These are phyloP conservation scores for Talaromyces wortmannii DNA, from an alignment of 495 filamentous ascomycete species.

Conservation along the genomic window DNA sequence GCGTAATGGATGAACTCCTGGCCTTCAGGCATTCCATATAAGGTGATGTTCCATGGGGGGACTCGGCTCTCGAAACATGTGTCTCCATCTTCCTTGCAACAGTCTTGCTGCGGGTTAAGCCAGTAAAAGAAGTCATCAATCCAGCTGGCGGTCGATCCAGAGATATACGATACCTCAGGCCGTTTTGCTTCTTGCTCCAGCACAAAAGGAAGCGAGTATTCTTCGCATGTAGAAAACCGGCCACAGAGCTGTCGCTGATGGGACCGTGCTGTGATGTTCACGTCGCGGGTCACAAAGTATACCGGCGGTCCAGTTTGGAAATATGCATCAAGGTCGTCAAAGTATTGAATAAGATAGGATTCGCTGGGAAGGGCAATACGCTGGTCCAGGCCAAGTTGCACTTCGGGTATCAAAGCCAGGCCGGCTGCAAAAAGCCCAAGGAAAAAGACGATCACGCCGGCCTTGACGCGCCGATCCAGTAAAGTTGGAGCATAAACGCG, in stretches of 20 bases:
- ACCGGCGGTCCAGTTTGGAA: constrained; percentile 89
- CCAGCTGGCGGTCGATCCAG: constrained; percentile 92
- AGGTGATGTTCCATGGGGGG: constrained; percentile 79
- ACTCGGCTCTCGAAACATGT: constrained; percentile 71
- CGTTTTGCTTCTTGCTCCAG: constrained; percentile 91
- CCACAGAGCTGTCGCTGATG: constrained; percentile 84
- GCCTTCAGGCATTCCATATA: constrained; percentile 87
- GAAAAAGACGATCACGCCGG: constrained; percentile 68
- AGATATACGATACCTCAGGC: constrained; percentile 80
- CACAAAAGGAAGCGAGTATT: constrained; percentile 76
- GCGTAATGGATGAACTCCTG: constrained; percentile 82
- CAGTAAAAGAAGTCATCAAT: constrained; percentile 94
- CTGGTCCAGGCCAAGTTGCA: constrained; percentile 86
- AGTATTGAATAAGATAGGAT: constrained; percentile 89
- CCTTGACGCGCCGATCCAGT: constrained; percentile 71
- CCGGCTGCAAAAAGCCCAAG: constrained; percentile 82
- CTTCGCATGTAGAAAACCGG: constrained; percentile 82
- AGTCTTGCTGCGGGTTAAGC: constrained; percentile 83
- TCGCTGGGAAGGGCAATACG: constrained; percentile 87
- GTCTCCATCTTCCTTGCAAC: constrained; percentile 62
- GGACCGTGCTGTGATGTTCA: constrained; percentile 66
- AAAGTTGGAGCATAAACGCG: constrained; percentile 80
- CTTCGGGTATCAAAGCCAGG: constrained; percentile 73
- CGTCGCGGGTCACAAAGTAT: constrained; percentile 82
- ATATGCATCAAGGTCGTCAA: constrained; percentile 90